Evolutionary conservation across 495 filamentous ascomycete species (phyloP).

Genomic region (Elasticomyces elasticus): DNA sequence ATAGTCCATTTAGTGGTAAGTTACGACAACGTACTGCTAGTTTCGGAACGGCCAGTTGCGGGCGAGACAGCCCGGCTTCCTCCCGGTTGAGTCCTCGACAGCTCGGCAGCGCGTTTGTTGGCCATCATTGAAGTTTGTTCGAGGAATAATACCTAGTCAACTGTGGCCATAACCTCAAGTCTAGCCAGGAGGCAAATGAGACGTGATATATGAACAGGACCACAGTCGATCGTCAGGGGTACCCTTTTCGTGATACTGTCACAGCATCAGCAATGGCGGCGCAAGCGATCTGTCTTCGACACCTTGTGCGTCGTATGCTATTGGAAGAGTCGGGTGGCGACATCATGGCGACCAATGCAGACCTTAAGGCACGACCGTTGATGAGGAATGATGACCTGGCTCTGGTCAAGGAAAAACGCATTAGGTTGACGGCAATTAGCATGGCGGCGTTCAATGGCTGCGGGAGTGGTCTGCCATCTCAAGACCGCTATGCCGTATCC

Average conservation of each 20-base stretch:
- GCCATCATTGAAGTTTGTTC: background rate
- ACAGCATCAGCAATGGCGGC: slow-evolving; percentile 9
- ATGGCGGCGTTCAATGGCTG: slow-evolving; percentile 7
- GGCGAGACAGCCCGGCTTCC: slow-evolving; percentile 8
- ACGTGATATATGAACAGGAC: slow-evolving; percentile 4
- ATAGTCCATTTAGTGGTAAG: background rate
- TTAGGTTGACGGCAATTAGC: slow-evolving; percentile 4
- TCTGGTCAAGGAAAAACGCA: background rate
- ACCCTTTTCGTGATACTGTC: slow-evolving; percentile 6
- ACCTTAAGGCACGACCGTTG: slow-evolving; percentile 16
- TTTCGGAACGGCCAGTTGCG: slow-evolving; percentile 7
- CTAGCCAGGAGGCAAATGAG: background rate
- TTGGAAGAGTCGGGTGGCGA: slow-evolving; percentile 18
- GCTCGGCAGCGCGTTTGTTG: slow-evolving; percentile 15
- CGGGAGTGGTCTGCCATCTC: slow-evolving; percentile 2
- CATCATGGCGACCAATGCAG: slow-evolving; percentile 10
- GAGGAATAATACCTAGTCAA: background rate
- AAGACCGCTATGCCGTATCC: background rate
- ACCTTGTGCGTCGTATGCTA: slow-evolving; percentile 15
- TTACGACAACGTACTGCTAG: slow-evolving; percentile 12
- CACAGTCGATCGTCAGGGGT: slow-evolving; percentile 14
- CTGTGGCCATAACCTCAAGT: background rate
- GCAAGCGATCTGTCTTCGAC: slow-evolving; percentile 10
- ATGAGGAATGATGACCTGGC: background rate
- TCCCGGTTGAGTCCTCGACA: slow-evolving; percentile 5